These are phyloP conservation scores for Scheffersomyces stipitis DNA, from an alignment of 805 yeast genomes.

Conservation along the genomic window DNA sequence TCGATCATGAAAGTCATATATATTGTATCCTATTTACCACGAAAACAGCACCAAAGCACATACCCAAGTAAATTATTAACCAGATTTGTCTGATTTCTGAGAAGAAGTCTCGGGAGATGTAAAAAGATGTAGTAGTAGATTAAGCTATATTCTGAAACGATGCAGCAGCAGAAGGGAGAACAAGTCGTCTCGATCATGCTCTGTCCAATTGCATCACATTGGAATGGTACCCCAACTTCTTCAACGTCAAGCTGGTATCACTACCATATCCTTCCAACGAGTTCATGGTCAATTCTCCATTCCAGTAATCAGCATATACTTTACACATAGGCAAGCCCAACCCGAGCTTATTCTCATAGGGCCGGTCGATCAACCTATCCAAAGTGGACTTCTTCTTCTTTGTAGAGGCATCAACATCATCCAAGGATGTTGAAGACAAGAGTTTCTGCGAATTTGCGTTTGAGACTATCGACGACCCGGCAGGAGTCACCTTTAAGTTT, in stretches of 20 bases:
- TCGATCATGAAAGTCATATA: too few species aligned
- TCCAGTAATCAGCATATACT: conserved; percentile 95
- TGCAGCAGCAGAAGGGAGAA: background rate
- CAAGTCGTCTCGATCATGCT: conserved; percentile 46
- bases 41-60: too few species aligned
- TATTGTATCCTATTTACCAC: too few species aligned
- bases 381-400: conserved; percentile 52
- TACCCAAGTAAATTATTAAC: too few species aligned
- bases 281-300: conserved; percentile 80
- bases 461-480: conserved; percentile 37
- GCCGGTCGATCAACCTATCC: conserved; percentile 64
- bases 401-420: conserved; percentile 24
- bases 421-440: conserved; percentile 42
- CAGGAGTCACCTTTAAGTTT: conserved; percentile 39
- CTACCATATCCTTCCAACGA: conserved; percentile 90
- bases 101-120: too few species aligned
- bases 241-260: conserved; percentile 77
- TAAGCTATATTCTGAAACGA: background rate
- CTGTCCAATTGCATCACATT: conserved; percentile 69
- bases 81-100: too few species aligned
- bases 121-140: background rate
- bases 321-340: conserved; percentile 91
- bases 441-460: conserved; percentile 9
- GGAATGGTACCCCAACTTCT: conserved; percentile 70
- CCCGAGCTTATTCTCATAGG: conserved; percentile 75